Evolutionary conservation across 2,329 filamentous ascomycete species (phyloP).

Genomic region (Dactylellina sp.): DNA sequence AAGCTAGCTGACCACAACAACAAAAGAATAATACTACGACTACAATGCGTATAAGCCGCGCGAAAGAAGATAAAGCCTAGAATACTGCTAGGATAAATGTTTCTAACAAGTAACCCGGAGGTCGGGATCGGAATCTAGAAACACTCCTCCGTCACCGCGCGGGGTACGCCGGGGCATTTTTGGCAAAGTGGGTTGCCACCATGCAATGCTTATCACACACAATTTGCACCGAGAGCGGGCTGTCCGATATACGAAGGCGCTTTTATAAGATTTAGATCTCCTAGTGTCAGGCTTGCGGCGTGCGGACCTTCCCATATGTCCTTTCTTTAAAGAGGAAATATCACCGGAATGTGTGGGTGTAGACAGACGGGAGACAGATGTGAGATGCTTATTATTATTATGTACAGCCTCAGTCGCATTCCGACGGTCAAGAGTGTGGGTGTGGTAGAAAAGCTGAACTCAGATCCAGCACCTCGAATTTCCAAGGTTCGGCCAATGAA

Average conservation of each 20-base stretch:
- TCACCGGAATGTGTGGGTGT: too few relatives aligned
- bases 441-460: conserved; percentile 9
- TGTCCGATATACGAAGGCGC: conserved; percentile 30
- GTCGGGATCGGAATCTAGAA: conserved; percentile 28
- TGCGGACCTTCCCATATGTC: too few relatives aligned
- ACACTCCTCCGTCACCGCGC: conserved; percentile 24
- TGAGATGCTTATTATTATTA: too few relatives aligned
- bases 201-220: conserved; percentile 15
- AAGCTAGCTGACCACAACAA: too few relatives aligned
- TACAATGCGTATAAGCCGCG: conserved; percentile 3
- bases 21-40: too few relatives aligned
- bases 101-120: conserved; percentile 5
- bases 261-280: not conserved
- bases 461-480: conserved; percentile 7
- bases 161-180: conserved; percentile 7
- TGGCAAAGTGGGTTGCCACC: not conserved
- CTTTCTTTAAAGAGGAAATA: too few relatives aligned
- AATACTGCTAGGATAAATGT: too few relatives aligned
- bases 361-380: too few relatives aligned
- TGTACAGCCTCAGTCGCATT: conserved; percentile 6
- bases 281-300: not conserved
- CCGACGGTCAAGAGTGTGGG: not conserved
- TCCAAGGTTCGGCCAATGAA: not conserved
- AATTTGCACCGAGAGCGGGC: conserved; percentile 9
- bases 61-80: not conserved